Evolutionary conservation across 495 filamentous ascomycete species (phyloP).

Genomic region (Neurospora hispaniola): DNA sequence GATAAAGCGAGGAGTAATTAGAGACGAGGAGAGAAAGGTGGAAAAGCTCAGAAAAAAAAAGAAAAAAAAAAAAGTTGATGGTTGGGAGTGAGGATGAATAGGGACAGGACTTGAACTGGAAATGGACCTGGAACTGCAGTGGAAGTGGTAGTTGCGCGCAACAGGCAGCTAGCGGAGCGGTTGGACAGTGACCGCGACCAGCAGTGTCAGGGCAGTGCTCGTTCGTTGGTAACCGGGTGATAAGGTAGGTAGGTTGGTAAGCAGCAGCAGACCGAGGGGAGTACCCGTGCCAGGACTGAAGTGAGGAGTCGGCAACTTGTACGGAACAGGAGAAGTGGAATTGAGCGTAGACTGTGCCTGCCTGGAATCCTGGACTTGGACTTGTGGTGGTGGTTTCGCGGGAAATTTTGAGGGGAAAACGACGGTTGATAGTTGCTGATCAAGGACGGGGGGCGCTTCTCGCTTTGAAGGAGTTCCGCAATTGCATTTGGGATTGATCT

Average conservation of each 20-base stretch:
- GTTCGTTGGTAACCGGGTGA: not conserved
- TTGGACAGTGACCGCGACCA: not conserved
- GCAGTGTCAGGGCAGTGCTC: not conserved
- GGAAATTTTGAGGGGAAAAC: conserved; percentile 24
- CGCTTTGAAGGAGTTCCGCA: not conserved
- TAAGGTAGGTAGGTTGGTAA: not conserved
- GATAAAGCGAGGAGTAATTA: not conserved
- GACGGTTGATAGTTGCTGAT: conserved; percentile 15
- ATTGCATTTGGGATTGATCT: not conserved
- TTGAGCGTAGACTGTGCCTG: not conserved
- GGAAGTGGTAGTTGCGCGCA: not conserved
- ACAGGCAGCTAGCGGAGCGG: not conserved
- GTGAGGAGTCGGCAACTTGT: not conserved
- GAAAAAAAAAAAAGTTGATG: not conserved
- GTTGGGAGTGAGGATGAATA: not conserved
- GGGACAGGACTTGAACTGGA: conserved; percentile 1
- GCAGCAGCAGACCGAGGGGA: not conserved
- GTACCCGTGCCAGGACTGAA: not conserved
- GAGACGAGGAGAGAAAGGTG: not conserved
- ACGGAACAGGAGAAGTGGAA: not conserved
- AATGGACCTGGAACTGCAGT: conserved; percentile 1
- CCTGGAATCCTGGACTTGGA: not conserved
- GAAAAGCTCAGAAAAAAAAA: not conserved
- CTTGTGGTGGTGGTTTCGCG: not conserved
- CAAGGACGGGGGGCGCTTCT: not conserved